Evolutionary conservation across 1,284 basidiomycete genomes (phyloP).

Genomic region (Heterobasidion irregulare): DNA sequence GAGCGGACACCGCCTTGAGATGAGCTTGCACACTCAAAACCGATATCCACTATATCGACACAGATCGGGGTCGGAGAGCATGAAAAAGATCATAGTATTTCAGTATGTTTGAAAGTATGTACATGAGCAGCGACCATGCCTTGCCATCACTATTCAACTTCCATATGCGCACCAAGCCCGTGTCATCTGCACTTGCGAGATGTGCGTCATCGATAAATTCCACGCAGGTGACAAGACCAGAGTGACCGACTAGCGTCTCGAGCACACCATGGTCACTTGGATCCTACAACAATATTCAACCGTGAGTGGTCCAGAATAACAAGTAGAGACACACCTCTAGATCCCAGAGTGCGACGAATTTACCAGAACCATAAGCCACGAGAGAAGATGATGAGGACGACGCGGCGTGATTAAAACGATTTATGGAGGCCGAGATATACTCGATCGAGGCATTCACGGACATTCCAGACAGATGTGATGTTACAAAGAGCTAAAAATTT

Average conservation of each 20-base stretch:
- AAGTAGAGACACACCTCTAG: slow-evolving; percentile 32
- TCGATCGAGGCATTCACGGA: slow-evolving; percentile 29
- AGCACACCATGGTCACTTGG: slow-evolving; percentile 45
- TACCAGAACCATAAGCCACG: slow-evolving; percentile 75
- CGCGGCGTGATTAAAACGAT: slow-evolving; percentile 65
- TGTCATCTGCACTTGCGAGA: slow-evolving; percentile 70
- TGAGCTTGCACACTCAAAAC: slow-evolving; percentile 50
- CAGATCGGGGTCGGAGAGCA: slow-evolving; percentile 7
- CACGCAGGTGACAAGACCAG: slow-evolving; percentile 69
- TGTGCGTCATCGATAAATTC: slow-evolving; percentile 40
- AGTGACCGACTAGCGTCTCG: slow-evolving; percentile 68
- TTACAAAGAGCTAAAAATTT: not conserved
- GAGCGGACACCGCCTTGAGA: slow-evolving; percentile 54
- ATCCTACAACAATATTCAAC: slow-evolving; percentile 27
- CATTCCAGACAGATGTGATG: slow-evolving; percentile 9
- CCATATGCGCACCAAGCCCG: slow-evolving; percentile 56
- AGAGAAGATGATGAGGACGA: slow-evolving; percentile 45
- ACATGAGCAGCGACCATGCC: slow-evolving; percentile 22
- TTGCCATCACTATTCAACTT: slow-evolving; percentile 26
- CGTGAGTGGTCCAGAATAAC: not conserved
- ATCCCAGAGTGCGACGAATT: slow-evolving; percentile 74
- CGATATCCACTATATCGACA: slow-evolving; percentile 42
- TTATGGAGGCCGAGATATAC: slow-evolving; percentile 78
- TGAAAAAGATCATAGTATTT: slow-evolving; percentile 8
- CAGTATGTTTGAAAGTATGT: slow-evolving; percentile 3